Conservation (phyloP, 1,284 basidiomycete species). For the Rhodotorula sp. region DNA sequence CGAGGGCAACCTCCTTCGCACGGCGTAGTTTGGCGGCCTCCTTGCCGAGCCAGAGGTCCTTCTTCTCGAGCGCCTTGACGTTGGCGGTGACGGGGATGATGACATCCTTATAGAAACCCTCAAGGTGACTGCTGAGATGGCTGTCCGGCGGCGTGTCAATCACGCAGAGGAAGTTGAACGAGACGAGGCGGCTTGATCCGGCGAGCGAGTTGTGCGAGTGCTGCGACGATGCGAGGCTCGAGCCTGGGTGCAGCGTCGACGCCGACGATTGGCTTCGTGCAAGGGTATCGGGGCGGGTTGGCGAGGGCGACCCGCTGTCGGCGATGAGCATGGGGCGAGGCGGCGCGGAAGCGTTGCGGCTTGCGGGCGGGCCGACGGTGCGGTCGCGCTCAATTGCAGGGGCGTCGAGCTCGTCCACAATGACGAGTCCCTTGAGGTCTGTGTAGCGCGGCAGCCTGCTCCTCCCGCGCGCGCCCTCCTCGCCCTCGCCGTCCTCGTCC, state of each 20-base stretch:
- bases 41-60: slow-evolving; percentile 69
- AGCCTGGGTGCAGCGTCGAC: slow-evolving; percentile 26
- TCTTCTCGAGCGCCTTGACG: slow-evolving; percentile 71
- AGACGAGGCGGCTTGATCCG: slow-evolving; percentile 60
- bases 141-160: slow-evolving; percentile 81
- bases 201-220: slow-evolving; percentile 37
- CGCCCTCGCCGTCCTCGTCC: slow-evolving; percentile 34
- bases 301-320: neutral
- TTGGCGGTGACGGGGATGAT: slow-evolving; percentile 72
- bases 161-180: slow-evolving; percentile 85
- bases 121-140: slow-evolving; percentile 61
- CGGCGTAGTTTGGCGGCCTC: slow-evolving; percentile 70
- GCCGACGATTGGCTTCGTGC: slow-evolving; percentile 32
- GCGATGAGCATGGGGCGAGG: slow-evolving; percentile 17
- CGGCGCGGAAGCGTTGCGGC: slow-evolving; percentile 25
- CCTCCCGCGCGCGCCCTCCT: slow-evolving; percentile 14
- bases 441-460: slow-evolving; percentile 12
- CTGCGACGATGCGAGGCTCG: slow-evolving; percentile 35
- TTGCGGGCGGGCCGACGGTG: slow-evolving; percentile 20
- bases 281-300: slow-evolving; percentile 2
- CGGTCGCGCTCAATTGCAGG: slow-evolving; percentile 12
- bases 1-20: slow-evolving; percentile 63
- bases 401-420: slow-evolving; percentile 7
- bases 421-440: slow-evolving; percentile 2
- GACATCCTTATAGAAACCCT: slow-evolving; percentile 81